Percentiles rank a stretch among this genome's conserved stretches.
These are phyloP conservation scores for Daedaleopsis sinensis DNA, from an alignment of 768 basidiomycete species.

Conservation along the genomic window DNA sequence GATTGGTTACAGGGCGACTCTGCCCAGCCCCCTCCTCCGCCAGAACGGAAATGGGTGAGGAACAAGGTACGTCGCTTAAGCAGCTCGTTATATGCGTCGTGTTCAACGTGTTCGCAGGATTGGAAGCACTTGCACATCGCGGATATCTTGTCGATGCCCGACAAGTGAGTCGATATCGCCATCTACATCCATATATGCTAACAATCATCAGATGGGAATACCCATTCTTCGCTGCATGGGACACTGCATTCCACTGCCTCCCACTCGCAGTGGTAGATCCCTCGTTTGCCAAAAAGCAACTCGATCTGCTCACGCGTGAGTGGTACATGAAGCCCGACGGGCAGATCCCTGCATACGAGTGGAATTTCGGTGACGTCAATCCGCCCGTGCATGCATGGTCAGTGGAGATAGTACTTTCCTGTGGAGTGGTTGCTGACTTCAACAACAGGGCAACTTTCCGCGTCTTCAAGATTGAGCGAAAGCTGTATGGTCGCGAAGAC, in stretches of 20 bases:
- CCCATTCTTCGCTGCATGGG: constrained; percentile 98
- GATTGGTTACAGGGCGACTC: constrained; percentile 97
- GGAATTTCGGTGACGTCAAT: constrained; percentile 99
- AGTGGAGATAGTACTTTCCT: constrained; percentile 16
- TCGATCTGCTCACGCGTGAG: constrained; percentile 93
- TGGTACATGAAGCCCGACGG: constrained; percentile 99
- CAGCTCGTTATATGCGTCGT: not conserved
- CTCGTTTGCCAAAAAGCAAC: constrained; percentile 94
- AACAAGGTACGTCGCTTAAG: constrained; percentile 62
- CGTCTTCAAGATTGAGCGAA: constrained; percentile 98
- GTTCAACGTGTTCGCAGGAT: constrained; percentile 50
- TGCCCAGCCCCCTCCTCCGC: constrained; percentile 92
- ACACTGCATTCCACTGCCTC: constrained; percentile 99
- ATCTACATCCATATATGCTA: not conserved
- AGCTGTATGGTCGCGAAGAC: constrained; percentile 90
- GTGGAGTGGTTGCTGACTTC: not conserved
- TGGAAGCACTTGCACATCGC: constrained; percentile 97
- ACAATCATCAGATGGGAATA: constrained; percentile 81
- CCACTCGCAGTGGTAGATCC: constrained; percentile 96
- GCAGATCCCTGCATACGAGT: constrained; percentile 98
- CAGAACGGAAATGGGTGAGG: constrained; percentile 80
- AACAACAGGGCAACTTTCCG: constrained; percentile 88
- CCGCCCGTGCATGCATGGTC: constrained; percentile 98
- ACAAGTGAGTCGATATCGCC: constrained; percentile 64
- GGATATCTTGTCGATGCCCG: constrained; percentile 98